Evolutionary conservation across 2,329 filamentous ascomycete species (phyloP).

Genomic region (Colletotrichum simmondsii): DNA sequence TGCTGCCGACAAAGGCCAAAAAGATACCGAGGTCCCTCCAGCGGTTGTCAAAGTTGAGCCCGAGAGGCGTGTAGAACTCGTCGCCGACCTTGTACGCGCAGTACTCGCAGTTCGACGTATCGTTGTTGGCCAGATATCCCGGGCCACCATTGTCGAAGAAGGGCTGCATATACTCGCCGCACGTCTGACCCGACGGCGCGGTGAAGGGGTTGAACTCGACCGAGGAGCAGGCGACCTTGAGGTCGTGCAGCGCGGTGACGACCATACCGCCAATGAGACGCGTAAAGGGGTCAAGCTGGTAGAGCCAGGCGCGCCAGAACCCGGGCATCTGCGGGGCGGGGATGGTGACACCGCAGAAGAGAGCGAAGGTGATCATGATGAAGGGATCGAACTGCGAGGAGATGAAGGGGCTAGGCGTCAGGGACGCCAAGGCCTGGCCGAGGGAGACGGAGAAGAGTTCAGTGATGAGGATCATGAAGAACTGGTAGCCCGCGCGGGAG

Average conservation of each 20-base stretch:
- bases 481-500: slow-evolving; percentile 83
- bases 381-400: slow-evolving; percentile 84
- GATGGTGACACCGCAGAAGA: slow-evolving; percentile 91
- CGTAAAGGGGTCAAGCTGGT: slow-evolving; percentile 86
- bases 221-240: slow-evolving; percentile 68
- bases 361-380: slow-evolving; percentile 82
- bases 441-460: slow-evolving; percentile 87
- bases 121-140: slow-evolving; percentile 77
- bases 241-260: slow-evolving; percentile 78
- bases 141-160: slow-evolving; percentile 77
- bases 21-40: slow-evolving; percentile 90
- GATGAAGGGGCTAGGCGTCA: slow-evolving; percentile 84
- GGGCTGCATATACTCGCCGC: slow-evolving; percentile 78
- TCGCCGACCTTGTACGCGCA: slow-evolving; percentile 85
- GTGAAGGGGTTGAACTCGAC: slow-evolving; percentile 75
- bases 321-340: slow-evolving; percentile 80
- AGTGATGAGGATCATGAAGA: slow-evolving; percentile 85
- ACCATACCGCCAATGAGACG: slow-evolving; percentile 84
- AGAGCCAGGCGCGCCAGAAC: slow-evolving; percentile 85
- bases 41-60: slow-evolving; percentile 73
- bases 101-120: slow-evolving; percentile 77
- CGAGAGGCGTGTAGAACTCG: slow-evolving; percentile 78
- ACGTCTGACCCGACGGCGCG: slow-evolving; percentile 73
- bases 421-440: slow-evolving; percentile 78
- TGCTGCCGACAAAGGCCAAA: slow-evolving; percentile 79